Percentiles rank a stretch among this genome's conserved stretches.
Evolutionary conservation across 164 flowering plant genomes (phyloP).

Genomic region (Vitis rupestris): DNA sequence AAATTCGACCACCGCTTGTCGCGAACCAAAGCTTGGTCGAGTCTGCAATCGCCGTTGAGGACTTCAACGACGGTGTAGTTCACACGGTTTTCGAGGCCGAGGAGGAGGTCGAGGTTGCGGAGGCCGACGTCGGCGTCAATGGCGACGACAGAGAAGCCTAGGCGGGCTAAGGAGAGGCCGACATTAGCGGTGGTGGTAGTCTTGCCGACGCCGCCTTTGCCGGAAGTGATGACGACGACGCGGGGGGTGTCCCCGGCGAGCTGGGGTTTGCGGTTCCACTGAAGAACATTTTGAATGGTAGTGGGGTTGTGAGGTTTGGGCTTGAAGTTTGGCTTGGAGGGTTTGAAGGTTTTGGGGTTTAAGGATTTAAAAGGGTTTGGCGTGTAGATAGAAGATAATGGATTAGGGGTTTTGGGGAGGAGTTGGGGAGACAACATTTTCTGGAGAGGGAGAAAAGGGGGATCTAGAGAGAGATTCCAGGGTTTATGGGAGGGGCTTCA

Average conservation of each 20-base stretch:
- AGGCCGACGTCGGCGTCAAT: slow-evolving; percentile 97
- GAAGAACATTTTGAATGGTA: slow-evolving; percentile 50
- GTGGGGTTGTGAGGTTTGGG: not conserved
- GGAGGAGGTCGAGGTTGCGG: slow-evolving; percentile 91
- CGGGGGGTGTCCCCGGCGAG: slow-evolving; percentile 80
- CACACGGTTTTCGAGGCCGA: slow-evolving; percentile 92
- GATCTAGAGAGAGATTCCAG: slow-evolving; percentile 5
- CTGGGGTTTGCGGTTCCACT: slow-evolving; percentile 84
- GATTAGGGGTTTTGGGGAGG: slow-evolving; percentile 9
- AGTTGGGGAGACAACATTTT: slow-evolving; percentile 19
- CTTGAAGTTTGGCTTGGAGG: slow-evolving; percentile 10
- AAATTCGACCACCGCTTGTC: slow-evolving; percentile 97
- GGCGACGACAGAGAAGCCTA: slow-evolving; percentile 92
- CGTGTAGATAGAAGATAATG: not conserved
- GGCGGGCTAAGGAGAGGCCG: slow-evolving; percentile 88
- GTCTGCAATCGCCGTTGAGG: slow-evolving; percentile 90
- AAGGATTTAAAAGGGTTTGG: slow-evolving; percentile 6
- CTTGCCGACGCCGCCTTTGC: slow-evolving; percentile 99
- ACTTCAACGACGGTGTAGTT: slow-evolving; percentile 95
- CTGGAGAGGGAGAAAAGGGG: not conserved
- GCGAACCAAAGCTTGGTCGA: slow-evolving; percentile 87
- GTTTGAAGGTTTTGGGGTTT: slow-evolving; percentile 15
- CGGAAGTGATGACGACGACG: slow-evolving; percentile 94
- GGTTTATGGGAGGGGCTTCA: not conserved
- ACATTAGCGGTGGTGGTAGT: slow-evolving; percentile 97